phyloP scores from a whole-genome alignment of 495 filamentous ascomycete species.

The Rusavskia elegans region DNA sequence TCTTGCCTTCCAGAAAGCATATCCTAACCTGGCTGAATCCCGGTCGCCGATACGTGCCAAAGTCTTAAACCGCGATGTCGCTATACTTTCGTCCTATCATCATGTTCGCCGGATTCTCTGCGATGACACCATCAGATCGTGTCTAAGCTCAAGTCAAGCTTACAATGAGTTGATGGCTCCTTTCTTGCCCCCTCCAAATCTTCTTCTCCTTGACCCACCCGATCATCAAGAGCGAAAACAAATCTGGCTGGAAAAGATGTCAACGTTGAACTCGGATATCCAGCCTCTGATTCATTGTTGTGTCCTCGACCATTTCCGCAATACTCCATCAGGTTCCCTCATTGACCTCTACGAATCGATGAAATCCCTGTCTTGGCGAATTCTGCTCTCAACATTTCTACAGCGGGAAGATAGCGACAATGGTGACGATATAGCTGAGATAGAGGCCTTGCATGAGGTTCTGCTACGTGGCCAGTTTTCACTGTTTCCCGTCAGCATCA shows the following conservation, averaged over 20 bases:
- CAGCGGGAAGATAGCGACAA: not conserved
- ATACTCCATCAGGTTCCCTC: not conserved
- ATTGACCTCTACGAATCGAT: slow-evolving; percentile 16
- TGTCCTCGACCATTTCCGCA: not conserved
- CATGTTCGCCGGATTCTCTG: slow-evolving; percentile 2
- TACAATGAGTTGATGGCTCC: slow-evolving; percentile 12
- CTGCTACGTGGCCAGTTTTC: slow-evolving; percentile 19
- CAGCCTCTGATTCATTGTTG: not conserved
- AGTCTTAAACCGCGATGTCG: slow-evolving; percentile 10
- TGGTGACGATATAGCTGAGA: not conserved
- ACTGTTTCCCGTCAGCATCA: slow-evolving; percentile 16
- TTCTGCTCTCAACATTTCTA: slow-evolving; percentile 14
- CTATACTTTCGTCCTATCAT: slow-evolving; percentile 11
- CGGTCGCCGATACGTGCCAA: slow-evolving; percentile 7
- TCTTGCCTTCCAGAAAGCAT: slow-evolving; percentile 3
- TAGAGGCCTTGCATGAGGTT: slow-evolving; percentile 14
- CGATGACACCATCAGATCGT: not conserved
- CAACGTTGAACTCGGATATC: not conserved
- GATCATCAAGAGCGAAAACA: slow-evolving; percentile 3
- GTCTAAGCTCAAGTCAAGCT: slow-evolving; percentile 5
- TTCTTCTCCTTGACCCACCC: slow-evolving; percentile 7
- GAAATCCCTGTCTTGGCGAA: slow-evolving; percentile 16
- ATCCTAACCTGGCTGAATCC: slow-evolving; percentile 5
- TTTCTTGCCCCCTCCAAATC: slow-evolving; percentile 14
- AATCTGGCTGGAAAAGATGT: slow-evolving; percentile 4